A percentile compares a stretch with the other conserved stretches of the same genome.
Conservation (phyloP, 495 filamentous ascomycete species). For the Aspergillus taichungensis region DNA sequence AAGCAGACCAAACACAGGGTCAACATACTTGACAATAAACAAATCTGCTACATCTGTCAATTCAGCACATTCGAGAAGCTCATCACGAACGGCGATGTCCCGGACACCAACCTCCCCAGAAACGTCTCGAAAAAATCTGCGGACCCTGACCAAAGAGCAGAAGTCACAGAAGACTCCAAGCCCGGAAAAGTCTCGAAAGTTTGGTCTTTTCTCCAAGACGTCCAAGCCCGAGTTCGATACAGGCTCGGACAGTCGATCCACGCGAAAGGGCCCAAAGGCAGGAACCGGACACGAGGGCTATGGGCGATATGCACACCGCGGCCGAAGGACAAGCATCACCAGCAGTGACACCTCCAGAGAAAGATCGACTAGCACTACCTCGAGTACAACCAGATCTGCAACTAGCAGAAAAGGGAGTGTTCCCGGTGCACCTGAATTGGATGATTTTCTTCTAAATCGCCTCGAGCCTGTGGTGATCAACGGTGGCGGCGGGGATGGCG, state of each 20-base stretch:
- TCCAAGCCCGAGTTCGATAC: constrained; percentile 55
- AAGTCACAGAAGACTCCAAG: constrained; percentile 16
- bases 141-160: constrained; percentile 18
- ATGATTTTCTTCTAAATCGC: constrained; percentile 65
- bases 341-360: constrained; percentile 37
- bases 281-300: constrained; percentile 97
- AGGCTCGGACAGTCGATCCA: constrained; percentile 42
- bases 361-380: constrained; percentile 48
- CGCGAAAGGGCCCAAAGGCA: constrained; percentile 75
- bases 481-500: constrained; percentile 51
- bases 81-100: constrained; percentile 29
- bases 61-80: constrained; percentile 25
- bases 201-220: constrained; percentile 69
- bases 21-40: constrained; percentile 8
- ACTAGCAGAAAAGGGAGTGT: constrained; percentile 46
- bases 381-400: constrained; percentile 37
- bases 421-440: constrained; percentile 42
- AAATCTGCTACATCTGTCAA: constrained; percentile 30
- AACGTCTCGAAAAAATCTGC: constrained; percentile 22
- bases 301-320: constrained; percentile 56
- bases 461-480: constrained; percentile 83
- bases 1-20: constrained; percentile 10
- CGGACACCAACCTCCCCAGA: constrained; percentile 30
- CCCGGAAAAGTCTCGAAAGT: constrained; percentile 41
- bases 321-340: constrained; percentile 39